Conservation (phyloP, 176 grass and related monocot genomes). For the Stipa capillata region DNA sequence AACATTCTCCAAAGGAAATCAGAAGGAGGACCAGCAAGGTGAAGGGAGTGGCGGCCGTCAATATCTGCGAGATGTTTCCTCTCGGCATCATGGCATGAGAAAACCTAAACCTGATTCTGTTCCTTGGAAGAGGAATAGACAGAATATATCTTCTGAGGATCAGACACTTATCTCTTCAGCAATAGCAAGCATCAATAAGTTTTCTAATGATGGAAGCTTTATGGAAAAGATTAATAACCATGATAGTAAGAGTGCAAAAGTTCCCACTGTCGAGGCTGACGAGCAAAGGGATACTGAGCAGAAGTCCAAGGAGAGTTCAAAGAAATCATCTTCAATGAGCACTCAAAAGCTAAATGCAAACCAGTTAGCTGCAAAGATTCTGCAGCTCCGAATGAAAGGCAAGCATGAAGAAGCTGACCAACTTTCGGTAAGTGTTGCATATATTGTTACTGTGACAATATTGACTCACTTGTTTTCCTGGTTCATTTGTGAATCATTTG, state of each 20-base stretch:
- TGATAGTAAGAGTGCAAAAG: constrained; percentile 28
- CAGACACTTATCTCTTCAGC: constrained; percentile 58
- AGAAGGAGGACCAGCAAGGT: constrained; percentile 10
- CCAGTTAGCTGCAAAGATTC: constrained; percentile 81
- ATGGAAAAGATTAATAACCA: constrained; percentile 50
- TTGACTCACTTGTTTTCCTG: not conserved
- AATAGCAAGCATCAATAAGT: constrained; percentile 72
- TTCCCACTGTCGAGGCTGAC: constrained; percentile 30
- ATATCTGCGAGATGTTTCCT: constrained; percentile 72
- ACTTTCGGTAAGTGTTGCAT: constrained; percentile 64
- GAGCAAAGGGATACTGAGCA: constrained; percentile 16
- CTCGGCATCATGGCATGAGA: constrained; percentile 66
- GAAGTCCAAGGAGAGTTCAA: constrained; percentile 30
- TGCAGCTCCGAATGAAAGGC: constrained; percentile 92
- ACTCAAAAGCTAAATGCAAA: constrained; percentile 69
- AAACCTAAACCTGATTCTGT: constrained; percentile 68
- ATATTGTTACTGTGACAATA: constrained; percentile 22
- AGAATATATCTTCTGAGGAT: constrained; percentile 65
- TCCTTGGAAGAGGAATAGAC: constrained; percentile 64
- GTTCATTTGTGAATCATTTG: constrained; percentile 13
- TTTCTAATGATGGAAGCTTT: constrained; percentile 85
- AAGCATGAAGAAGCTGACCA: constrained; percentile 78
- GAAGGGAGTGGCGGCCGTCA: constrained; percentile 26
- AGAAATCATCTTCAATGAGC: constrained; percentile 14
- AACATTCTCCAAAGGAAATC: constrained; percentile 8